phyloP scores from a whole-genome alignment of 2,329 filamentous ascomycete genomes.

The Hypomyces perniciosus region DNA sequence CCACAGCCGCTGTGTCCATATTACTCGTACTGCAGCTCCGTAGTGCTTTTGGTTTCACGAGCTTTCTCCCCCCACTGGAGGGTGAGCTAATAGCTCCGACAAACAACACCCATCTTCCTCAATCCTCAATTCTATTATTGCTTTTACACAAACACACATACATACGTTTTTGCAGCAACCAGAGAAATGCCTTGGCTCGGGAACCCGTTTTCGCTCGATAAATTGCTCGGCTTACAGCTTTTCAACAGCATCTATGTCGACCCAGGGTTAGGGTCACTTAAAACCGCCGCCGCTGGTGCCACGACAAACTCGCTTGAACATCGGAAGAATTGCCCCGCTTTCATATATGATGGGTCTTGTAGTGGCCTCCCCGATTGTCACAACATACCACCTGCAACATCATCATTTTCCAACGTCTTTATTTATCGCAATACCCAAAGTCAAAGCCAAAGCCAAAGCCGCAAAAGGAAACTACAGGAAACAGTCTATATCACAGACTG shows the following conservation, averaged over 20 bases:
- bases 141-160: neutral
- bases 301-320: too few relatives aligned
- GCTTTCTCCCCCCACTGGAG: too few relatives aligned
- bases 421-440: neutral
- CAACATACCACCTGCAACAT: neutral
- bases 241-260: conserved; percentile 6
- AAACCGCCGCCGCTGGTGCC: too few relatives aligned
- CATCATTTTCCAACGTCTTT: neutral
- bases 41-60: too few relatives aligned
- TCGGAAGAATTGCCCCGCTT: too few relatives aligned
- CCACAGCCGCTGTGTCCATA: too few relatives aligned
- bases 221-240: conserved; percentile 8
- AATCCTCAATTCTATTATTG: neutral
- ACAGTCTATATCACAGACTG: conserved; percentile 17
- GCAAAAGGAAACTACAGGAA: neutral
- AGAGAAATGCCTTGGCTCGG: conserved; percentile 3
- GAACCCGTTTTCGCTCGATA: conserved; percentile 4
- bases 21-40: too few relatives aligned
- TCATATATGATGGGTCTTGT: too few relatives aligned
- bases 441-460: too few relatives aligned
- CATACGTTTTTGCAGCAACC: neutral
- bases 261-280: too few relatives aligned
- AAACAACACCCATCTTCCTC: neutral
- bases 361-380: neutral
- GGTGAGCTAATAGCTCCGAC: too few relatives aligned